Percentiles rank a stretch among this genome's conserved stretches.
These are phyloP conservation scores for Cenchrus fungigraminus DNA, from an alignment of 176 grass and related monocot genomes.

Conservation along the genomic window DNA sequence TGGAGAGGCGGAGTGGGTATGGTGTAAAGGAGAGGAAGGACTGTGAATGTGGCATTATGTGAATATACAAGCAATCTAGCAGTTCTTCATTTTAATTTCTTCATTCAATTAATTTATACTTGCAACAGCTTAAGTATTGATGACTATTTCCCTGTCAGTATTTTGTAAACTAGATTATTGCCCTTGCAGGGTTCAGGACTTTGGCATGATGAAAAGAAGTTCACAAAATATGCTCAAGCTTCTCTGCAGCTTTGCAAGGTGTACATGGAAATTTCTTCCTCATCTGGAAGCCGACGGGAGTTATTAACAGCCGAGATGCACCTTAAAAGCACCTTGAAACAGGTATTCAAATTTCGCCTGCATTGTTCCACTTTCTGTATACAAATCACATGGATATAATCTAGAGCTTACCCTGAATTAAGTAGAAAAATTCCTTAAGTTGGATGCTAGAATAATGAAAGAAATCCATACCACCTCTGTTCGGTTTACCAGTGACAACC, in stretches of 20 bases:
- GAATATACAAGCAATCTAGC: not conserved
- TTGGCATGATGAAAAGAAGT: constrained; percentile 69
- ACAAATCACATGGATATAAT: not conserved
- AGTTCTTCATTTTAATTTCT: not conserved
- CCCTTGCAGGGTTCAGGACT: constrained; percentile 75
- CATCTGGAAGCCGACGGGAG: constrained; percentile 60
- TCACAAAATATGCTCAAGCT: constrained; percentile 78
- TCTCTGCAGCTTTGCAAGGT: constrained; percentile 77
- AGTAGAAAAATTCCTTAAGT: not conserved
- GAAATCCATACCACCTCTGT: not conserved
- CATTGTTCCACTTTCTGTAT: constrained; percentile 12
- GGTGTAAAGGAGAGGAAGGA: not conserved
- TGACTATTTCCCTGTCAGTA: not conserved
- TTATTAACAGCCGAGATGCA: constrained; percentile 85
- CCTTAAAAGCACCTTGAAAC: constrained; percentile 84
- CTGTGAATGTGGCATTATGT: not conserved
- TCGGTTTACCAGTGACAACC: not conserved
- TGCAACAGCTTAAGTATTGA: not conserved
- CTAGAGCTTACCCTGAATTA: not conserved
- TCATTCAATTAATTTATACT: not conserved
- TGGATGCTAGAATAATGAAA: constrained; percentile 12
- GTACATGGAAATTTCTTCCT: constrained; percentile 81
- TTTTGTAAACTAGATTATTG: constrained; percentile 22
- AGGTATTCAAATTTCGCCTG: constrained; percentile 47
- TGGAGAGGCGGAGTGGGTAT: not conserved